Conservation (phyloP, 257 asterid genomes). For the Plantago major region DNA sequence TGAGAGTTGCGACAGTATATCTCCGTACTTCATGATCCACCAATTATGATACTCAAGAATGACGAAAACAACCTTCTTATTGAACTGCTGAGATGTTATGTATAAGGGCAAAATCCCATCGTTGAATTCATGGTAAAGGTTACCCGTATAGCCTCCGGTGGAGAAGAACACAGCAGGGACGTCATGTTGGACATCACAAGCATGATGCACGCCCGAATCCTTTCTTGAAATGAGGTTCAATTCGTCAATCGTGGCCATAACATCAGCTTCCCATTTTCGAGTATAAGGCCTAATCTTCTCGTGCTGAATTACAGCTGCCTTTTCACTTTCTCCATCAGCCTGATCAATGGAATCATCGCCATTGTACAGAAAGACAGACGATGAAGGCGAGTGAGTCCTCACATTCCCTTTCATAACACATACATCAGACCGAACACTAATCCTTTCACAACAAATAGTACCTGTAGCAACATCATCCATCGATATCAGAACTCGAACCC, state of each 20-base stretch:
- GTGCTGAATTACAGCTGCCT: conserved; percentile 28
- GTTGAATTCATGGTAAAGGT: conserved; percentile 87
- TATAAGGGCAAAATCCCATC: conserved; percentile 86
- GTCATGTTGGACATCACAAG: conserved; percentile 65
- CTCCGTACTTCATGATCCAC: conserved; percentile 88
- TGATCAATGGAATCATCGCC: conserved; percentile 12
- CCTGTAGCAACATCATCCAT: conserved; percentile 40
- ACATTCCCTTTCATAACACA: conserved; percentile 89
- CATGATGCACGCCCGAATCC: conserved; percentile 18
- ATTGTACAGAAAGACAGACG: conserved; percentile 52
- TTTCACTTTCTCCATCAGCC: conserved; percentile 22
- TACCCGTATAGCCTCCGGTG: conserved; percentile 93
- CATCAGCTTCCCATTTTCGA: conserved; percentile 72
- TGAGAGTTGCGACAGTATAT: conserved; percentile 56
- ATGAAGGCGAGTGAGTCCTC: conserved; percentile 51
- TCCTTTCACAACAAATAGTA: conserved; percentile 78
- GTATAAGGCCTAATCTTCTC: conserved; percentile 81
- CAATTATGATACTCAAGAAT: conserved; percentile 77
- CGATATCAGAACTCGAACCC: conserved; percentile 11
- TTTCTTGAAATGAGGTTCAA: conserved; percentile 45
- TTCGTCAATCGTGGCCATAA: conserved; percentile 60
- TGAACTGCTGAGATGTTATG: conserved; percentile 65
- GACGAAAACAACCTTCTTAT: conserved; percentile 65
- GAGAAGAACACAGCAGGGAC: conserved; percentile 88
- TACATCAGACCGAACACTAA: conserved; percentile 55